Evolutionary conservation across 805 yeast species (phyloP).

Genomic region (Yamadazyma akitaensis): DNA sequence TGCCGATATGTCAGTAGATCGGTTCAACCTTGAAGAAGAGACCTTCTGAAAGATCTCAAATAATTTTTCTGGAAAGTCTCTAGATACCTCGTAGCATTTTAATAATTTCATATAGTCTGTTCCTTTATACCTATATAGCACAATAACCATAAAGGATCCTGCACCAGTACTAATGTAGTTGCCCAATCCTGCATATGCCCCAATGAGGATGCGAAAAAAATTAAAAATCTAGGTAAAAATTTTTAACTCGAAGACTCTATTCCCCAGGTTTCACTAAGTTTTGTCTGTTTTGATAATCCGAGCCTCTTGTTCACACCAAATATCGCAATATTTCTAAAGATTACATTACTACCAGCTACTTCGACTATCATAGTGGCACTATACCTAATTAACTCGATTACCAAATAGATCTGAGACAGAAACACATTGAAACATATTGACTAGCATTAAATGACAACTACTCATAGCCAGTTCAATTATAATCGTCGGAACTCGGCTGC

Average conservation of each 20-base stretch:
- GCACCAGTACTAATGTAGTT: not conserved
- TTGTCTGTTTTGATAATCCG: not conserved
- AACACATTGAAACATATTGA: not conserved
- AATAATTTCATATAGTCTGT: not conserved
- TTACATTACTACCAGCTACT: not conserved
- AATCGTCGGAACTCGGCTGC: conserved; percentile 27
- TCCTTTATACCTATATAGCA: not conserved
- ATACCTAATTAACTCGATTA: not conserved
- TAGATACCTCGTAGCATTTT: not conserved
- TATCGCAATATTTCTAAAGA: not conserved
- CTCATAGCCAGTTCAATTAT: conserved; percentile 24
- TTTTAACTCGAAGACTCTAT: conserved; percentile 1
- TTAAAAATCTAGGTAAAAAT: conserved; percentile 1
- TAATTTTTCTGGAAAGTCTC: not conserved
- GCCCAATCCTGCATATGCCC: conserved; percentile 2
- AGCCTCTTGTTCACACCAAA: not conserved
- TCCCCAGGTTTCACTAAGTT: not conserved
- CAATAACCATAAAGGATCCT: not conserved
- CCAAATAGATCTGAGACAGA: not conserved
- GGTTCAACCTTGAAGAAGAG: conserved; percentile 11
- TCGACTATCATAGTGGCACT: not conserved
- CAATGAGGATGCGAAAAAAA: conserved; percentile 4
- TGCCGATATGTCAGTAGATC: conserved; percentile 5
- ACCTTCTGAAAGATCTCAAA: conserved; percentile 5
- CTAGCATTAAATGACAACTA: conserved; percentile 7